These are phyloP conservation scores for Lodderomyces metapsilosis DNA, from an alignment of 1,139 yeast species.

Conservation along the genomic window DNA sequence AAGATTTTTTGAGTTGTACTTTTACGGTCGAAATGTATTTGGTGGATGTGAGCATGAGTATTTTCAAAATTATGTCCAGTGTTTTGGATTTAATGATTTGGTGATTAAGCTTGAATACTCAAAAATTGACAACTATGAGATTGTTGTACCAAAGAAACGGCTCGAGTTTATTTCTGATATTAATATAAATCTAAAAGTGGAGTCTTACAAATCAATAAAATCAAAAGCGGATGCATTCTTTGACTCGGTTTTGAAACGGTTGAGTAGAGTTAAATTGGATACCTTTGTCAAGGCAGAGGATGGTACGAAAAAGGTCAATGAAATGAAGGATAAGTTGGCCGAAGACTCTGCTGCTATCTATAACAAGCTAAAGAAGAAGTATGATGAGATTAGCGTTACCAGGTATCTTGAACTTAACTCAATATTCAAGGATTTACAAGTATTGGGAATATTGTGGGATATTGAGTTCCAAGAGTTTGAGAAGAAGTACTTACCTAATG, in stretches of 20 bases:
- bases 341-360: constrained; percentile 51
- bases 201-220: constrained; percentile 54
- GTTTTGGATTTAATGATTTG: constrained; percentile 78
- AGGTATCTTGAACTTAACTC: constrained; percentile 70
- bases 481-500: constrained; percentile 77
- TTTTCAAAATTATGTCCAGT: constrained; percentile 76
- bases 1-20: constrained; percentile 80
- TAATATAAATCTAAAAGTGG: constrained; percentile 68
- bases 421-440: constrained; percentile 71
- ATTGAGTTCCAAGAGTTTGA: constrained; percentile 82
- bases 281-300: constrained; percentile 70
- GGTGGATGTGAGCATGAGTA: constrained; percentile 70
- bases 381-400: constrained; percentile 56
- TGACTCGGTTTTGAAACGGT: constrained; percentile 67
- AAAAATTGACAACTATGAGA: constrained; percentile 69
- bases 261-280: constrained; percentile 80
- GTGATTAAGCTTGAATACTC: constrained; percentile 80
- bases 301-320: constrained; percentile 59
- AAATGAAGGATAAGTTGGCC: constrained; percentile 53
- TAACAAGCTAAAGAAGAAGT: constrained; percentile 50
- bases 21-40: constrained; percentile 62
- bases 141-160: constrained; percentile 73
- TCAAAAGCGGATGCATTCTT: constrained; percentile 62
- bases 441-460: constrained; percentile 87
- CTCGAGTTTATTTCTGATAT: constrained; percentile 72